Percentiles rank a stretch among this genome's conserved stretches.
These are phyloP conservation scores for Circinella minor DNA, from an alignment of 371 early-diverging fungal species.

Conservation along the genomic window DNA sequence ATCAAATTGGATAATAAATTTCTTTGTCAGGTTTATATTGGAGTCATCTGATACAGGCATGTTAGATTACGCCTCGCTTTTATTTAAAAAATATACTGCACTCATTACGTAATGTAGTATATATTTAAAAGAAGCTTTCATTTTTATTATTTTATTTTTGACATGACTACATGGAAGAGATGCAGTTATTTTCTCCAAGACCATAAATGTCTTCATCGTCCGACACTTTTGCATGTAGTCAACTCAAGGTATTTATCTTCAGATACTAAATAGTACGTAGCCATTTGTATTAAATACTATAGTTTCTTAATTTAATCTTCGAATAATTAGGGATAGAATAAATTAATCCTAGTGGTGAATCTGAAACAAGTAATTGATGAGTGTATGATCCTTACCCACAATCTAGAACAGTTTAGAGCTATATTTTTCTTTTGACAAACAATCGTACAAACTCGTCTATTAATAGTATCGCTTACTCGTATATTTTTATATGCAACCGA, in stretches of 20 bases:
- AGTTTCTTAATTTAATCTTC: constrained; percentile 48
- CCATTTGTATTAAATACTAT: constrained; percentile 65
- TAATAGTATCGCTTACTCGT: background rate
- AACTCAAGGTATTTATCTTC: constrained; percentile 76
- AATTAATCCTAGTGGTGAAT: constrained; percentile 43
- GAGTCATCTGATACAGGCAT: too few relatives aligned
- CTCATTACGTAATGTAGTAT: too few relatives aligned
- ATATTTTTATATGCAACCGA: constrained; percentile 53
- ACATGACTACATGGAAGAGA: constrained; percentile 1
- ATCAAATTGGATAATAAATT: too few relatives aligned
- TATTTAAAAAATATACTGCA: too few relatives aligned
- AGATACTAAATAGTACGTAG: constrained; percentile 63
- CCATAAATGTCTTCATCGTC: constrained; percentile 71
- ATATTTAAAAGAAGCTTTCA: too few relatives aligned
- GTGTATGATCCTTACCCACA: constrained; percentile 43
- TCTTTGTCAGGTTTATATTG: too few relatives aligned
- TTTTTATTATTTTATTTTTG: background rate
- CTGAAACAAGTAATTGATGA: constrained; percentile 64
- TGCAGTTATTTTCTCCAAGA: constrained; percentile 62
- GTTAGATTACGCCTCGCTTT: too few relatives aligned
- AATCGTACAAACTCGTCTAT: background rate
- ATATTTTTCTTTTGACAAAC: too few relatives aligned
- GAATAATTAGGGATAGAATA: constrained; percentile 51
- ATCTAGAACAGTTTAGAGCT: constrained; percentile 34
- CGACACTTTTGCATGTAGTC: constrained; percentile 52